These are phyloP conservation scores for Skeletonema potamos DNA, from an alignment of 108 stramenopile species.

Conservation along the genomic window DNA sequence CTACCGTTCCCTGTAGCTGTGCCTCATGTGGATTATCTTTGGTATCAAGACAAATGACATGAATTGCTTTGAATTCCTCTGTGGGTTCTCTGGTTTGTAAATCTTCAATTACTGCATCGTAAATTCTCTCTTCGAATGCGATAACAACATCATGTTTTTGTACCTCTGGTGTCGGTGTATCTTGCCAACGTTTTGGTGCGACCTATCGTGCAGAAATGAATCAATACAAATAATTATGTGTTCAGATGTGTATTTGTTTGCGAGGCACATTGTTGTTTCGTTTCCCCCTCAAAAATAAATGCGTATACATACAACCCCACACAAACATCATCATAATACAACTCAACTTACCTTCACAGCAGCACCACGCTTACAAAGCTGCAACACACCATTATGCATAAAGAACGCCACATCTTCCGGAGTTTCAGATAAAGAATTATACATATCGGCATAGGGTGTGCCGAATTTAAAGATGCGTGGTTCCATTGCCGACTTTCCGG, in stretches of 20 bases:
- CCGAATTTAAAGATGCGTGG: slow-evolving; percentile 90
- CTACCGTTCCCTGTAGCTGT: slow-evolving; percentile 73
- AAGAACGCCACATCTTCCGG: slow-evolving; percentile 88
- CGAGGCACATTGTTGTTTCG: not conserved
- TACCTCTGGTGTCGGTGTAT: slow-evolving; percentile 58
- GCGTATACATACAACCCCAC: not conserved
- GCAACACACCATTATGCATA: slow-evolving; percentile 79
- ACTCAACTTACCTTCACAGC: slow-evolving; percentile 64
- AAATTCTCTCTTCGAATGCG: slow-evolving; percentile 91
- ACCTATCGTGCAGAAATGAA: slow-evolving; percentile 7
- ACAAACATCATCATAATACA: slow-evolving; percentile 1
- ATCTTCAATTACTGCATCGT: slow-evolving; percentile 91
- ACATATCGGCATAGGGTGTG: slow-evolving; percentile 89
- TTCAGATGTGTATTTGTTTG: not conserved
- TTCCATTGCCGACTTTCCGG: slow-evolving; percentile 72
- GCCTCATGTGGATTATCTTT: slow-evolving; percentile 95
- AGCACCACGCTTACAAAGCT: slow-evolving; percentile 85
- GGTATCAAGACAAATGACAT: slow-evolving; percentile 91
- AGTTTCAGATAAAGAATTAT: slow-evolving; percentile 68
- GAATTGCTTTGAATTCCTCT: slow-evolving; percentile 85
- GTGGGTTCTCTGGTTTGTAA: slow-evolving; percentile 89
- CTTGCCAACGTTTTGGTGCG: slow-evolving; percentile 91
- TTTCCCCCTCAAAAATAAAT: not conserved
- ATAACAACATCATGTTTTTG: slow-evolving; percentile 85
- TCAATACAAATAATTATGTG: not conserved